phyloP scores from a whole-genome alignment of 371 early-diverging fungal genomes.

The Catenaria anguillulae region DNA sequence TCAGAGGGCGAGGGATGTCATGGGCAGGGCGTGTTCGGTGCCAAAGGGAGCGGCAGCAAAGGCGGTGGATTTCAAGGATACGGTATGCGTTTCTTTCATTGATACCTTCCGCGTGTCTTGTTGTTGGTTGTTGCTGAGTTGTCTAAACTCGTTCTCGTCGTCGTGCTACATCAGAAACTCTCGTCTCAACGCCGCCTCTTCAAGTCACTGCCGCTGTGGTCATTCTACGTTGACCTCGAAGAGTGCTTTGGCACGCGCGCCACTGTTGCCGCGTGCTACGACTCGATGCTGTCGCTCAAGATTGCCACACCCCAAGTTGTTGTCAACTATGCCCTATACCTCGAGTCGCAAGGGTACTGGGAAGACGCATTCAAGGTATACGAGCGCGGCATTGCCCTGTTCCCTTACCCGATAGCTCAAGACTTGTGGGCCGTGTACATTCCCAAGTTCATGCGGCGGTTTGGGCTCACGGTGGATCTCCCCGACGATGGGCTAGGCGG shows the following conservation, averaged over 20 bases:
- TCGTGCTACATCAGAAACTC: too few species aligned
- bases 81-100: too few species aligned
- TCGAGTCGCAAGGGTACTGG: constrained; percentile 77
- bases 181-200: constrained; percentile 72
- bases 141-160: too few species aligned
- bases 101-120: too few species aligned
- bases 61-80: too few species aligned
- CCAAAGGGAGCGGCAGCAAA: too few species aligned
- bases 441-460: constrained; percentile 67
- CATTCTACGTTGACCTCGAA: constrained; percentile 83
- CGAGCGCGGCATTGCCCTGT: constrained; percentile 88
- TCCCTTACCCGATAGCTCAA: constrained; percentile 90
- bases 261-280: constrained; percentile 72
- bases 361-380: constrained; percentile 90
- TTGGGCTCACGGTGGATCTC: constrained; percentile 17
- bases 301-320: constrained; percentile 90
- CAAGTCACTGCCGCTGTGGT: constrained; percentile 83
- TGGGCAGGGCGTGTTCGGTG: constrained; percentile 60
- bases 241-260: constrained; percentile 80
- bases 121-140: too few species aligned
- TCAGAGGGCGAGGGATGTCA: constrained; percentile 50
- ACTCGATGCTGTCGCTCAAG: constrained; percentile 77
- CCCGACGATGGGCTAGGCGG: too few species aligned
- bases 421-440: constrained; percentile 96
- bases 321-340: constrained; percentile 79